Evolutionary conservation across 2,329 filamentous ascomycete species (phyloP).

Genomic region (Plectosphaerella cucumerina): DNA sequence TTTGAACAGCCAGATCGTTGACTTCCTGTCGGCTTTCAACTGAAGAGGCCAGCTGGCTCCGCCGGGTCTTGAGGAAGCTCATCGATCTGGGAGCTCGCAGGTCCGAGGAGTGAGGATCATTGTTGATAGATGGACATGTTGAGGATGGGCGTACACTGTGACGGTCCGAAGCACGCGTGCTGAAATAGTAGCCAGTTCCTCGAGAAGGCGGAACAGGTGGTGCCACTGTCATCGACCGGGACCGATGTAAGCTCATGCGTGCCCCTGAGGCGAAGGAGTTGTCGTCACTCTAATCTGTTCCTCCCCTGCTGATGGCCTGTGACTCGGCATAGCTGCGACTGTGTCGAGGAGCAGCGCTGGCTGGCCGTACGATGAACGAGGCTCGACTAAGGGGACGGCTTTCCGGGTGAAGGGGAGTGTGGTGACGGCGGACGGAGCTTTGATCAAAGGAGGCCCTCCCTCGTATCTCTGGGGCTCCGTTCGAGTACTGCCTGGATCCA

Average conservation of each 20-base stretch:
- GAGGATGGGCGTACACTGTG: not conserved
- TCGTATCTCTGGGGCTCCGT: not conserved
- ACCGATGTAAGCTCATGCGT: slow-evolving; percentile 39
- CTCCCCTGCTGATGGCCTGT: not conserved
- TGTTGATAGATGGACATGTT: slow-evolving; percentile 1
- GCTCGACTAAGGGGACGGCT: not conserved
- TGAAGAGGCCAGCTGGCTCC: slow-evolving; percentile 14
- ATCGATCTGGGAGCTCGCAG: slow-evolving; percentile 50
- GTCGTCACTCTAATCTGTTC: not conserved
- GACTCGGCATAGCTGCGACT: slow-evolving; percentile 8
- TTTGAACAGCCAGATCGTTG: slow-evolving; percentile 29
- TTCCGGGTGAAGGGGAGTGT: not conserved
- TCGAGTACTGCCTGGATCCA: not conserved
- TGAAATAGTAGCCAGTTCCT: slow-evolving; percentile 7
- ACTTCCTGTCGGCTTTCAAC: slow-evolving; percentile 8
- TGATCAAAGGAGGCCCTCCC: not conserved
- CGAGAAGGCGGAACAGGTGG: slow-evolving; percentile 18
- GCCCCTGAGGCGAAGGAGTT: not conserved
- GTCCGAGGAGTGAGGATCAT: not conserved
- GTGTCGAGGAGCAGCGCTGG: not conserved
- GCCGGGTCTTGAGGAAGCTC: slow-evolving; percentile 41
- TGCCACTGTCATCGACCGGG: slow-evolving; percentile 47
- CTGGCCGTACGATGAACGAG: not conserved
- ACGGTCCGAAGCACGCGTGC: not conserved
- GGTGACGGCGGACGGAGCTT: not conserved